Base-by-base conservation (phyloP, 495 filamentous ascomycete genomes). In the Ramalina intermedia region DNA sequence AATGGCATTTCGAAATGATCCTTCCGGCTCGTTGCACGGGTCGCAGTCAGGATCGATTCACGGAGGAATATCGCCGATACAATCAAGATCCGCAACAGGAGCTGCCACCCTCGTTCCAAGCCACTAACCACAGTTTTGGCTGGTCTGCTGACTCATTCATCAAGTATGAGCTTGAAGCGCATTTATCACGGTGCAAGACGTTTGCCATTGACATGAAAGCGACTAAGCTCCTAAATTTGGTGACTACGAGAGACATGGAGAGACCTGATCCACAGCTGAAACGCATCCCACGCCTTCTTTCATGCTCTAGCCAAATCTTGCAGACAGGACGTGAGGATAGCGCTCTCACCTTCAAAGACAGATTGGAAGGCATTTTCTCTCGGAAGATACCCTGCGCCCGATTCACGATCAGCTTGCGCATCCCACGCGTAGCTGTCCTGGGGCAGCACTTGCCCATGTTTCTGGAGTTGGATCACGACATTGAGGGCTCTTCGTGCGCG, bases 101-200 rank as follows among this genome's bases (percentile, higher is more conserved):
- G 8, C 18, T 49, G 33, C 47, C 47, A 21, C 47, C 47, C 14
- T 49, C 47, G 7, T 49, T 27, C 24, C n/a, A 18, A 18, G 26
- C 3, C 24, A 40, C 24, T 9, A 20, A 37, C 3, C 17, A 37
- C 8, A n/a, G 4, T 8, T 46, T 46, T 23, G 12, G 16, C 24
- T 46, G 44, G 44, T n/a, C 17, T 8, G 17, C 18, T 14, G 44
- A 33, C 2, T 37, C 29, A 18, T 46, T 46, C 13, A 14, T 49
- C 47, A 41, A 16, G 12, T 46, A 51, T 29, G 49, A 37, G 46
- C 42, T 51, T 20, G 41, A 46, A 46, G 49, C 42, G 21, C 29
- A 36, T 37, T 18, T 46, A 16, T 13, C 24, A 16, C 33, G 42
- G 7, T 33, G 26, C 29, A 26, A 37, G 21, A 45, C 35, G 9